Evolutionary conservation across 2,329 filamentous ascomycete genomes (phyloP).

Genomic region (Claviceps sp.): DNA sequence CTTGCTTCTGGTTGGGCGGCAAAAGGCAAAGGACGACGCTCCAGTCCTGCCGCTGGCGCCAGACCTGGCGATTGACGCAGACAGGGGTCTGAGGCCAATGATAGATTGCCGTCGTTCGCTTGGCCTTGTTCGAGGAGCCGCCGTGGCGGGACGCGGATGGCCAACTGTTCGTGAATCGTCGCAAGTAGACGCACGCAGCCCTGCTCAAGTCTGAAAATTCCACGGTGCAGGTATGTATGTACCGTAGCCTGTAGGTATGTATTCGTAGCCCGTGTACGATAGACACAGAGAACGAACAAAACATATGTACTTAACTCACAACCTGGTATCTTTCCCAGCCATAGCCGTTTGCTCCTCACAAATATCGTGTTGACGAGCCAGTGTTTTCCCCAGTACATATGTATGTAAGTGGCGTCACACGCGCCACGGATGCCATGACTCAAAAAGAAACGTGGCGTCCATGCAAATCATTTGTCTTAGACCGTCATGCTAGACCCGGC

Average conservation of each 20-base stretch:
- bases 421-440: background rate
- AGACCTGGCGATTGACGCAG: background rate
- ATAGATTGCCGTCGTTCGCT: background rate
- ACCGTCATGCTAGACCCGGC: background rate
- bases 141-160: background rate
- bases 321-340: too few species aligned
- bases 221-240: too few species aligned
- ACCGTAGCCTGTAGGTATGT: too few species aligned
- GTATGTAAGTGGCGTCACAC: background rate
- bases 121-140: background rate
- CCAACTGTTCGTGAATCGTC: background rate
- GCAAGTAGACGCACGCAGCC: too few species aligned
- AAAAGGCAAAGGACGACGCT: background rate
- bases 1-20: background rate
- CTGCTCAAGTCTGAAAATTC: too few species aligned
- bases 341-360: background rate
- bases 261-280: background rate
- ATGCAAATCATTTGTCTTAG: background rate
- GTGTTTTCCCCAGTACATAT: background rate
- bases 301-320: too few species aligned
- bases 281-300: background rate
- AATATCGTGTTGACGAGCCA: background rate
- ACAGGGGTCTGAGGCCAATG: background rate
- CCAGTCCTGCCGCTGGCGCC: background rate
- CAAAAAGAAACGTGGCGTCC: background rate